Evolutionary conservation across 2,329 filamentous ascomycete species (phyloP).

Genomic region (Talaromyces pinophilus): DNA sequence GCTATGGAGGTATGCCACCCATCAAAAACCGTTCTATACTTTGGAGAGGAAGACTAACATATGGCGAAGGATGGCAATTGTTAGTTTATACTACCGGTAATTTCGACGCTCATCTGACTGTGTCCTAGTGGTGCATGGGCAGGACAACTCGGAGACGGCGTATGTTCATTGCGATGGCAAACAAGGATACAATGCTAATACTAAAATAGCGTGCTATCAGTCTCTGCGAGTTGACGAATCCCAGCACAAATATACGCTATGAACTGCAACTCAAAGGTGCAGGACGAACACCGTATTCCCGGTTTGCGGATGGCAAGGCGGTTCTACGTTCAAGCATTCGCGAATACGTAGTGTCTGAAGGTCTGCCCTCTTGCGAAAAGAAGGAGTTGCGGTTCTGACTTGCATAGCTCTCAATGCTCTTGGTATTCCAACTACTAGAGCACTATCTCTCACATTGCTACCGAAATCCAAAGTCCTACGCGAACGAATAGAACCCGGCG

Average conservation of each 20-base stretch:
- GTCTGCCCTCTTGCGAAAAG: slow-evolving; percentile 34
- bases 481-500: slow-evolving; percentile 82
- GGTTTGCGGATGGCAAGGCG: slow-evolving; percentile 94
- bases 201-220: slow-evolving; percentile 71
- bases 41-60: background rate
- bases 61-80: slow-evolving; percentile 51
- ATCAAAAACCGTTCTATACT: background rate
- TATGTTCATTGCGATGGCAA: slow-evolving; percentile 28
- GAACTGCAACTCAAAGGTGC: slow-evolving; percentile 95
- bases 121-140: slow-evolving; percentile 74
- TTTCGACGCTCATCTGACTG: slow-evolving; percentile 6
- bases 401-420: slow-evolving; percentile 69
- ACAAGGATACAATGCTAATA: slow-evolving; percentile 10
- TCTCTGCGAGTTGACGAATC: slow-evolving; percentile 84
- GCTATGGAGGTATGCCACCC: slow-evolving; percentile 72
- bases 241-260: slow-evolving; percentile 69
- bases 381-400: background rate
- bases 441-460: slow-evolving; percentile 76
- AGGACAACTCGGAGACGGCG: slow-evolving; percentile 88
- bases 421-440: slow-evolving; percentile 80
- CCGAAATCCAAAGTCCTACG: slow-evolving; percentile 72
- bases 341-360: slow-evolving; percentile 91
- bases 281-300: slow-evolving; percentile 88
- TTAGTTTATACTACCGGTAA: slow-evolving; percentile 32
- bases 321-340: slow-evolving; percentile 90